Base-by-base conservation (phyloP, 2,329 filamentous ascomycete genomes). In the Penicillium occitanis region DNA sequence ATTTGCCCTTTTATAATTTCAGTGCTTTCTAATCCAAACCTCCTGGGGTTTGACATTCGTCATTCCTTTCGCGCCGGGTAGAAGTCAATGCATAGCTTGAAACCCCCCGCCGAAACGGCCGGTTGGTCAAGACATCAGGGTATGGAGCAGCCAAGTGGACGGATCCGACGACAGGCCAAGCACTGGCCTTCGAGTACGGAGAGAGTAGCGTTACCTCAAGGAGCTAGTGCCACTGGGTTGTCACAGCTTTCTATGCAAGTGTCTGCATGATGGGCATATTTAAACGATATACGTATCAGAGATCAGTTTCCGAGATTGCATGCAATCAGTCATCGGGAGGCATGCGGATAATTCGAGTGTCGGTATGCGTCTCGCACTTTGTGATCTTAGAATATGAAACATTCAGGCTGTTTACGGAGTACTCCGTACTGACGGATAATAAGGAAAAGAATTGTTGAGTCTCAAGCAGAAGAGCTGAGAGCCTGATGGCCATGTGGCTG, bases 401-500 rank as follows among this genome's bases (percentile, higher is more conserved):
- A 19, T 19, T 44, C 42, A 19, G 17, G 44, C 35, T 37, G 35
- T 37, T 37, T 42, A 42, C 40, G 3, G 17, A n/a, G 40, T 6
- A 48, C 44, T 22, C 4, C 10, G 46, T 14, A 48, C 19, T 48
- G 46, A 48, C 19, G 19, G 46, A 48, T 14, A 8, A 3, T 8
- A n/a, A 25, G 46, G 19, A 25, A 33, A 11, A 48, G 19, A 13
- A 48, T 13, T 4, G 14, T 10, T 14, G 55, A 58, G 8, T 35
- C 33, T 35, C 33, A 8, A 25, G 33, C 42, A 22, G 28, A 33
- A 37, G 35, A 40, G 35, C 35, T 35, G 19, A 40, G 19, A 40
- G 61, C 59, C 44, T 25, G 50, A 44, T 22, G 42, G 51, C 62
- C 62, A 64, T 64, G 62, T 64, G 62, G 61, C 61, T 63, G 61